Evolutionary conservation across 805 yeast species (phyloP), one percentile per base, ranked within the genome.

Genomic region (Candida quercuum): DNA sequence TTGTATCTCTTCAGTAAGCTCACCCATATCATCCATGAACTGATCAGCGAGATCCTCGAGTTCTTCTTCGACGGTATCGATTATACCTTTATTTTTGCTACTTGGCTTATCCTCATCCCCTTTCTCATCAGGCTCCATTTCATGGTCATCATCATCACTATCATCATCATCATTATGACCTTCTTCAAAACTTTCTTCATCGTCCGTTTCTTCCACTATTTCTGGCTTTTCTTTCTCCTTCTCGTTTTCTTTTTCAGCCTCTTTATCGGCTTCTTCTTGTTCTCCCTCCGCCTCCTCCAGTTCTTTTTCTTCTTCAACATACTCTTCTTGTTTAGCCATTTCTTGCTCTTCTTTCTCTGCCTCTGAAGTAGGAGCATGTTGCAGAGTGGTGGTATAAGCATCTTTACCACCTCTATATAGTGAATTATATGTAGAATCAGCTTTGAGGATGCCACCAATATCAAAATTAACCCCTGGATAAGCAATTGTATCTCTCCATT

Each of bases 401-500:
- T 26, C 38, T 4, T 43, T 20, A 4, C 41, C 40, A 8, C 35
- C 26, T 34, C 61, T 54, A 48, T 56, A 66, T 13, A 68, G 37
- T 12, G 43, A 27, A 48, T 78, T 84, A 49, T 76, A 78, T 0
- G 82, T 71, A 1, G 85, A 69, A 25, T 63, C 55, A 35, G 64
- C 62, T 10, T 64, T 49, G 29, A 76, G 61, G 7, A 69, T 49
- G 2, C 58, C 52, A 12, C 66, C 72, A 13, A 69, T 61, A 6
- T 60, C 58, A 43, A 67, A 78, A 3, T 63, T 56, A 26, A 76
- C 70, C 47, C 66, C 64, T 0, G 86, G 86, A 45, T 76, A 80
- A 5, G 38, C 48, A 14, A 52, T 45, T 1, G 43, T 38, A 48
- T 78, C 84, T 14, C 38, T 44, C 86, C 85, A 77, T 32, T 56